Evolutionary conservation across 306 rosid species (phyloP).

Genomic region (Styphnolobium japonicum): DNA sequence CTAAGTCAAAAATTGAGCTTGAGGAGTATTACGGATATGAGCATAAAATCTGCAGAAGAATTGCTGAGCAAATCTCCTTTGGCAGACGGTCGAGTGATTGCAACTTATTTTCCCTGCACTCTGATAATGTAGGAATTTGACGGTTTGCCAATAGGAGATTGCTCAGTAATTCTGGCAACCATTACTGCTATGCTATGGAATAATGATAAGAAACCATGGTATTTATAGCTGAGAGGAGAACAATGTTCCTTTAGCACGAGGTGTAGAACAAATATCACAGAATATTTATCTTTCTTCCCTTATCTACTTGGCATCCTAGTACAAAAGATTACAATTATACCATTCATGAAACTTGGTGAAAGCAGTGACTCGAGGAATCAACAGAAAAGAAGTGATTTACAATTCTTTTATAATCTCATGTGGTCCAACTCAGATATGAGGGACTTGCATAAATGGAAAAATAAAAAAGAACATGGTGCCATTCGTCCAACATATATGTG

Average conservation of each 20-base stretch:
- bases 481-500: not conserved
- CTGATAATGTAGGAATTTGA: not conserved
- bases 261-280: not conserved
- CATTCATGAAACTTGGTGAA: not conserved
- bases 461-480: not conserved
- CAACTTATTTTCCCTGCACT: not conserved
- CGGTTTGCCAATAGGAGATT: slow-evolving; percentile 18
- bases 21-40: not conserved
- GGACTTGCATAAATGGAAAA: not conserved
- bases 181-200: not conserved
- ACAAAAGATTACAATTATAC: not conserved
- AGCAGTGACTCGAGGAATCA: not conserved
- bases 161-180: not conserved
- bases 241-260: not conserved
- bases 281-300: not conserved
- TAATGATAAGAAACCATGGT: not conserved
- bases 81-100: not conserved
- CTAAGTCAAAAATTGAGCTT: not conserved
- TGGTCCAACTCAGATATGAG: not conserved
- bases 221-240: not conserved
- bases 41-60: not conserved
- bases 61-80: slow-evolving; percentile 26
- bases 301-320: not conserved
- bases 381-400: not conserved
- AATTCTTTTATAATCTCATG: not conserved